Evolutionary conservation across 495 filamentous ascomycete species (phyloP).

Genomic region (Penicillium psychrofluorescens): DNA sequence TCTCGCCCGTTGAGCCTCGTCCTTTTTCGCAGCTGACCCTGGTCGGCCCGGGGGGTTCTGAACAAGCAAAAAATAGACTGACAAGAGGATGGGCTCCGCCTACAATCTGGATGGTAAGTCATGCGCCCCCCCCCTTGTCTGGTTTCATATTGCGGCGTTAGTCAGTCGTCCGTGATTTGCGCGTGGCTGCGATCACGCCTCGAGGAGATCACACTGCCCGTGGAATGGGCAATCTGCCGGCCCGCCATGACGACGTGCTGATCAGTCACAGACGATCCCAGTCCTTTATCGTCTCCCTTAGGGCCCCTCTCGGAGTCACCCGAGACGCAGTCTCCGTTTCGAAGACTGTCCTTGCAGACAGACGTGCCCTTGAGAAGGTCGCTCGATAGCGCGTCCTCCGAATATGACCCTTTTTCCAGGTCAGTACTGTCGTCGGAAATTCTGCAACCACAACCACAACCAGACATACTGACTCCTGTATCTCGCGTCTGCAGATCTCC

Average conservation of each 20-base stretch:
- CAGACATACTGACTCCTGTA: conserved; percentile 36
- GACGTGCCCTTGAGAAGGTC: conserved; percentile 34
- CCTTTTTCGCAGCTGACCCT: conserved; percentile 1
- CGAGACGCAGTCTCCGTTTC: conserved; percentile 35
- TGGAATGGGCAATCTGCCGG: conserved; percentile 1
- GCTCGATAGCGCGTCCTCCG: conserved; percentile 32
- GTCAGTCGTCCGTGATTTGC: too few species aligned
- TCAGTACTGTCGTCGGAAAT: conserved; percentile 10
- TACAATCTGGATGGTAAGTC: conserved; percentile 38
- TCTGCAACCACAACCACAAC: conserved; percentile 18
- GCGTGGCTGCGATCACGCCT: conserved; percentile 1
- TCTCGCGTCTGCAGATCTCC: conserved; percentile 48
- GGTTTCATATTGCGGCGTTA: conserved; percentile 13
- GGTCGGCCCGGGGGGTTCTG: neutral
- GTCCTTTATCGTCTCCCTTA: conserved; percentile 41
- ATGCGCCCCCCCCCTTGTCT: conserved; percentile 9
- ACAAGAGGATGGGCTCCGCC: conserved; percentile 32
- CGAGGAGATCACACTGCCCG: neutral
- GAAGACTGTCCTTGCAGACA: conserved; percentile 50
- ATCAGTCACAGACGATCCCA: conserved; percentile 32
- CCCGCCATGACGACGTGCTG: conserved; percentile 12
- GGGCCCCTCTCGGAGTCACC: conserved; percentile 36
- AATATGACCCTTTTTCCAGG: conserved; percentile 39
- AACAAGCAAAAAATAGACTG: neutral
- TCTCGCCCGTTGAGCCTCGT: conserved; percentile 22